These are phyloP conservation scores for Hypoxylon sp. DNA, from an alignment of 2,329 filamentous ascomycete genomes.

Conservation along the genomic window DNA sequence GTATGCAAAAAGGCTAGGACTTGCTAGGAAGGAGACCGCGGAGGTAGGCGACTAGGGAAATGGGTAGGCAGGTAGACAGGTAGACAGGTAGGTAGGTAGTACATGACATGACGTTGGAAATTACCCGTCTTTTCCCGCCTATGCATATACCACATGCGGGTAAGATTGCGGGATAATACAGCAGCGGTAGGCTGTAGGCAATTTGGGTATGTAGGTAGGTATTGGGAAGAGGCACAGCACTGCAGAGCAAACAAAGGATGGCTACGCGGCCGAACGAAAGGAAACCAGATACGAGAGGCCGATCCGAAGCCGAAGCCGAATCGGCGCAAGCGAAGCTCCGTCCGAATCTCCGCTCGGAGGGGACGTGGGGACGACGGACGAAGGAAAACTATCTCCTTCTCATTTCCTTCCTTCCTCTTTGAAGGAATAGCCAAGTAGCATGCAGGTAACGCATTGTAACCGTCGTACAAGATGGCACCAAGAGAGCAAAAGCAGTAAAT, in stretches of 20 bases:
- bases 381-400: neutral
- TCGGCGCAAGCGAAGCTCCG: slow-evolving; percentile 10
- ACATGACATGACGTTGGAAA: neutral
- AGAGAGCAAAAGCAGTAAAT: slow-evolving; percentile 4
- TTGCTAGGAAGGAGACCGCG: neutral
- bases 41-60: neutral
- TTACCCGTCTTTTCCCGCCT: slow-evolving; percentile 25
- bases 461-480: slow-evolving; percentile 13
- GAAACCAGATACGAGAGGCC: slow-evolving; percentile 5
- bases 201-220: neutral
- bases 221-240: neutral
- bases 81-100: neutral
- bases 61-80: neutral
- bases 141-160: slow-evolving; percentile 26
- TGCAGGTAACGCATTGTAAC: slow-evolving; percentile 9
- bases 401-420: neutral
- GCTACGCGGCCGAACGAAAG: slow-evolving; percentile 1
- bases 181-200: slow-evolving; percentile 3
- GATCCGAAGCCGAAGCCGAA: slow-evolving; percentile 30
- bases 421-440: neutral
- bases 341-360: slow-evolving; percentile 30
- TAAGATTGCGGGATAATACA: slow-evolving; percentile 15
- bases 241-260: neutral
- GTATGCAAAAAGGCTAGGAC: neutral
- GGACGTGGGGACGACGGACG: slow-evolving; percentile 1